These are phyloP conservation scores for Amanita subjunquillea DNA, from an alignment of 768 basidiomycete species.

Conservation along the genomic window DNA sequence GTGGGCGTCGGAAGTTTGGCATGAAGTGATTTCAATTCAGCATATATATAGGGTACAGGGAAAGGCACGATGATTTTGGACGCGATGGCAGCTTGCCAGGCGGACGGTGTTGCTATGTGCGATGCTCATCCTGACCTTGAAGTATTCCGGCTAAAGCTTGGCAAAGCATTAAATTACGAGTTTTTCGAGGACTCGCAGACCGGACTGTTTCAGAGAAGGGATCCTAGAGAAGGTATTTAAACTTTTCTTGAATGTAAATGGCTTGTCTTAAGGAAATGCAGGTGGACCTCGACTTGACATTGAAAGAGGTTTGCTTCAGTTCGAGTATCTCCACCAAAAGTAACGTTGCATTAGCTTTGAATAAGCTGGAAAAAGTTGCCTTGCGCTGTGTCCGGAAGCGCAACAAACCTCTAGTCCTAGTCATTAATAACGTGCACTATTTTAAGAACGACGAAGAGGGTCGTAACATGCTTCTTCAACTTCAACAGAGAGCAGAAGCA, in stretches of 20 bases:
- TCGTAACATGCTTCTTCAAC: conserved; percentile 67
- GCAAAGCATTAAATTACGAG: conserved; percentile 81
- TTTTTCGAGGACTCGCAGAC: conserved; percentile 78
- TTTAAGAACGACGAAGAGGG: conserved; percentile 75
- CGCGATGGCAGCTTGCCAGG: conserved; percentile 63
- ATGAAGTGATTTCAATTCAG: conserved; percentile 1
- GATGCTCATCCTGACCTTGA: conserved; percentile 84
- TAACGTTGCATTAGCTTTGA: conserved; percentile 39
- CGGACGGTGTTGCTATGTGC: conserved; percentile 62
- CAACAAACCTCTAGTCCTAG: conserved; percentile 64
- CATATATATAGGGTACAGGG: conserved; percentile 48
- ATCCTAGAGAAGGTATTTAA: conserved; percentile 63
- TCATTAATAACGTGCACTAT: conserved; percentile 72
- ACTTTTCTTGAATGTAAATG: not conserved
- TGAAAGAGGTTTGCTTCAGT: conserved; percentile 47
- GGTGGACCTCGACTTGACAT: conserved; percentile 75
- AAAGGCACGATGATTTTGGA: conserved; percentile 82
- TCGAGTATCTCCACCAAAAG: not conserved
- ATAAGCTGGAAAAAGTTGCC: conserved; percentile 82
- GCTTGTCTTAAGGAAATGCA: conserved; percentile 10
- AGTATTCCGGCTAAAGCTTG: conserved; percentile 76
- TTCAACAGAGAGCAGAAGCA: conserved; percentile 78
- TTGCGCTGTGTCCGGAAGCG: conserved; percentile 45
- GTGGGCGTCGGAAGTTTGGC: conserved; percentile 20
- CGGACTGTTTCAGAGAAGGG: conserved; percentile 70